These are phyloP conservation scores for Pseudozyma sp. DNA, from an alignment of 1,284 basidiomycete species.

Conservation along the genomic window DNA sequence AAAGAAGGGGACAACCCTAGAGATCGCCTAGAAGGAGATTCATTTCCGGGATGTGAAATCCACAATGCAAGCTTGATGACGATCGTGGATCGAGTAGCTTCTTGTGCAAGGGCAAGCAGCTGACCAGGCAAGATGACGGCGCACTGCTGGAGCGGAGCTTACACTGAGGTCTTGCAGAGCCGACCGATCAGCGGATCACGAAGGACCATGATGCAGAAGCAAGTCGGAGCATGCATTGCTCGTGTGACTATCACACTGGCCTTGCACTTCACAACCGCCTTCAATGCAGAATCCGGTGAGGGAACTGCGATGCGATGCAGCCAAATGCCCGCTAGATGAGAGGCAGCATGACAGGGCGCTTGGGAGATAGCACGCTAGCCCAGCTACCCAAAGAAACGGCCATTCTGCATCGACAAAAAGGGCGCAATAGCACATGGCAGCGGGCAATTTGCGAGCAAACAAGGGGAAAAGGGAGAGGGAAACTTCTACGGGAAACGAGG, in stretches of 20 bases:
- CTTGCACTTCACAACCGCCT: neutral
- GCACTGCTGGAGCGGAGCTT: slow-evolving; percentile 13
- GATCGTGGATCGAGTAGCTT: neutral
- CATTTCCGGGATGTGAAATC: too few species aligned
- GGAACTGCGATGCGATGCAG: slow-evolving; percentile 1
- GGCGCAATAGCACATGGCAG: neutral
- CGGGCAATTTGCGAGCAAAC: neutral
- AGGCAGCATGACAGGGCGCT: neutral
- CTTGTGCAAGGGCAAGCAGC: slow-evolving; percentile 1
- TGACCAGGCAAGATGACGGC: slow-evolving; percentile 26
- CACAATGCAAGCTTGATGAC: too few species aligned
- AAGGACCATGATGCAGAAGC: neutral
- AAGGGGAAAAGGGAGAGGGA: neutral
- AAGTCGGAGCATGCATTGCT: slow-evolving; percentile 4
- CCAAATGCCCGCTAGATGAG: slow-evolving; percentile 13
- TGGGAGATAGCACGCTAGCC: too few species aligned
- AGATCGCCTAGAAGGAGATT: too few species aligned
- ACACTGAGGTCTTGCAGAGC: neutral
- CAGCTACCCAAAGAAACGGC: neutral
- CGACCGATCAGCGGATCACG: slow-evolving; percentile 20
- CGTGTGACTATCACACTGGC: slow-evolving; percentile 9
- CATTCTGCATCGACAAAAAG: slow-evolving; percentile 1
- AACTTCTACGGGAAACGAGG: neutral
- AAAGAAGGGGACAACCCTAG: too few species aligned
- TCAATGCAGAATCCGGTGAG: too few species aligned